These are phyloP conservation scores for Ilyonectria destructans DNA, from an alignment of 2,329 filamentous ascomycete species.

Conservation along the genomic window DNA sequence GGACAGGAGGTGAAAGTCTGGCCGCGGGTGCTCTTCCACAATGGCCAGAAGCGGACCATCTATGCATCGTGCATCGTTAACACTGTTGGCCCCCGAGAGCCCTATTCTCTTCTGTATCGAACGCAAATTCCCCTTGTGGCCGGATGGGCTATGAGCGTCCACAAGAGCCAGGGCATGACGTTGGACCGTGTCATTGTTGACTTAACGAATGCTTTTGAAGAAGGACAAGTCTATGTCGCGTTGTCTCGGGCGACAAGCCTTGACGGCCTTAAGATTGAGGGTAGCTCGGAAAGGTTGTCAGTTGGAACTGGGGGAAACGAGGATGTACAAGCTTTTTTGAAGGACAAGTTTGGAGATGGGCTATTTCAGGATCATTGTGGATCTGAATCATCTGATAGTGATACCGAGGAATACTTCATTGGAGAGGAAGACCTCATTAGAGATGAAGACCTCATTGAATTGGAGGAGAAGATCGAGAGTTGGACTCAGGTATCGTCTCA, in stretches of 20 bases:
- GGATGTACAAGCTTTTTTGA: conserved; percentile 29
- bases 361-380: conserved; percentile 3
- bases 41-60: conserved; percentile 62
- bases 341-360: conserved; percentile 20
- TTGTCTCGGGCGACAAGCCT: conserved; percentile 44
- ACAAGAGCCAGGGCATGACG: conserved; percentile 76
- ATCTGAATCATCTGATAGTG: background rate
- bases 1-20: conserved; percentile 19
- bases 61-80: conserved; percentile 66
- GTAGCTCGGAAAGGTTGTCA: background rate
- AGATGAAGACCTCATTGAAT: too few relatives aligned
- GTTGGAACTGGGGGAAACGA: conserved; percentile 12
- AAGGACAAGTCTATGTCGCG: conserved; percentile 73
- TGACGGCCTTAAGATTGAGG: conserved; percentile 37
- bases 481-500: too few relatives aligned
- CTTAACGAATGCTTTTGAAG: conserved; percentile 66
- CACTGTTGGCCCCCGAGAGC: conserved; percentile 61
- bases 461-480: too few relatives aligned
- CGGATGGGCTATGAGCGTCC: conserved; percentile 76
- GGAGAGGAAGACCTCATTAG: too few relatives aligned
- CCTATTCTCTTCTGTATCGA: conserved; percentile 66
- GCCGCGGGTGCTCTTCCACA: conserved; percentile 65
- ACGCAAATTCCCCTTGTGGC: conserved; percentile 74
- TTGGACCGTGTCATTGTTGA: conserved; percentile 73
- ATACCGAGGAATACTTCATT: too few relatives aligned